Evolutionary conservation across 106 monocot species (phyloP), one percentile per base, ranked within the genome.

Genomic region (Chionographis japonica): DNA sequence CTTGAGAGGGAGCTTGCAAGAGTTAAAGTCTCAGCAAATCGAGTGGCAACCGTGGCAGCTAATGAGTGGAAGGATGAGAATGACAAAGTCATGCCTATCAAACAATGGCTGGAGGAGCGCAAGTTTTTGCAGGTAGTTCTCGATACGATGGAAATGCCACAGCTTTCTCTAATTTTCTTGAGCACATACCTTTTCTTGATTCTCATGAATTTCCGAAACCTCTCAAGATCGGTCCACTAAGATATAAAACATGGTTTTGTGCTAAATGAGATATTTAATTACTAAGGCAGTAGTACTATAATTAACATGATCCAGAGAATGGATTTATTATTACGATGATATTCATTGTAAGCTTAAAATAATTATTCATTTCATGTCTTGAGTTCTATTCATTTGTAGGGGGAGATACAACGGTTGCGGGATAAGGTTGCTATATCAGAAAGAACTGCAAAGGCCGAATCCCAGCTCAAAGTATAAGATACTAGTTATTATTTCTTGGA

Each of bases 21-120:
- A 73, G 61, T 54, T n/a, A 86, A 77, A 67, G 77, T 86, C 36
- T 81, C 75, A 17, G 78, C 66, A 50, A 86, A 81, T 58, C 68
- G 90, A 4, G 78, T 86, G 38, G 90, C 90, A 35, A 76, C 72
- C 16, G 74, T 71, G 20, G 72, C 74, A 20, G 86, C 83, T 8
- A 83, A 84, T 51, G 90, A 83, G 20, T 86, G 86, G 86, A 90
- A 86, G 64, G 86, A 81, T 52, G 86, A 86, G 20, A 60, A 52
- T 37, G 77, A 80, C 12, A 86, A 78, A 63, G 61, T 80, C 66
- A 86, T 81, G 67, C 83, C 86, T 60, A 78, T 78, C 36, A 90
- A 90, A 54, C 85, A 86, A 39, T 90, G 90, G 90, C 80, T 90
- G 16, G 80, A 86, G 68, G 90, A 90, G 66, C 70, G 90, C 20